A percentile compares a stretch with the other conserved stretches of the same genome.
Evolutionary conservation across 257 asterid genomes (phyloP).

Genomic region (Linderniella brevidens): DNA sequence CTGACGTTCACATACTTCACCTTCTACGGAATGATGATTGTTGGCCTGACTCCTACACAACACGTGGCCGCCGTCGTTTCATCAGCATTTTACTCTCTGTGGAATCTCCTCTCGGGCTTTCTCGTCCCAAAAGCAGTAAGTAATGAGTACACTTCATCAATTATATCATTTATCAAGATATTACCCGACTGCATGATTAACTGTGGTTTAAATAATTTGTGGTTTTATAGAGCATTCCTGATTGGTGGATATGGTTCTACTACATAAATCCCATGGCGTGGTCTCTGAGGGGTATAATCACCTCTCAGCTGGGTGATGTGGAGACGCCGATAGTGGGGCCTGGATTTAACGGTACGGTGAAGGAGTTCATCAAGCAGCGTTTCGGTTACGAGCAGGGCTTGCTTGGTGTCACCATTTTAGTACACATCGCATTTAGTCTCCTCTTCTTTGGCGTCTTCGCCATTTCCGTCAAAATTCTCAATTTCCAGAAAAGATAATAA

Average conservation of each 20-base stretch:
- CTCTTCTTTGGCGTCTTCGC: conserved; percentile 49
- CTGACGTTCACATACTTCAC: conserved; percentile 41
- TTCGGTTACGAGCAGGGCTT: conserved; percentile 48
- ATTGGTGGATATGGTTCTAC: conserved; percentile 93
- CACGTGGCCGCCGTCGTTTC: conserved; percentile 27
- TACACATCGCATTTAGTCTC: conserved; percentile 31
- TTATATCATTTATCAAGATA: too few relatives aligned
- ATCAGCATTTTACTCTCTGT: conserved; percentile 29
- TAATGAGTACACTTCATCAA: not conserved
- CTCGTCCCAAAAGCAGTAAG: conserved; percentile 36
- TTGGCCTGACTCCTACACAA: conserved; percentile 36
- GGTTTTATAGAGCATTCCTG: conserved; percentile 54
- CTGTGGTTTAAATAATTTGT: not conserved
- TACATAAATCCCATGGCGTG: conserved; percentile 69
- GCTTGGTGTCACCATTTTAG: conserved; percentile 28
- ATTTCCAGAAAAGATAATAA: conserved; percentile 51
- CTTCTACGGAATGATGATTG: conserved; percentile 40
- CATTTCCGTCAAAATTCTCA: conserved; percentile 45
- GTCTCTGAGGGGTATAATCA: conserved; percentile 63
- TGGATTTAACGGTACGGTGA: conserved; percentile 46
- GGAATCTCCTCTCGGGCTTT: conserved; percentile 46
- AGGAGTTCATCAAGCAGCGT: conserved; percentile 29
- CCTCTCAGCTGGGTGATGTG: conserved; percentile 74
- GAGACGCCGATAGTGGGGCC: conserved; percentile 37
- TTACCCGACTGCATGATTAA: too few relatives aligned